Evolutionary conservation across 768 basidiomycete genomes (phyloP).

Genomic region (Chalciporus piperatus): DNA sequence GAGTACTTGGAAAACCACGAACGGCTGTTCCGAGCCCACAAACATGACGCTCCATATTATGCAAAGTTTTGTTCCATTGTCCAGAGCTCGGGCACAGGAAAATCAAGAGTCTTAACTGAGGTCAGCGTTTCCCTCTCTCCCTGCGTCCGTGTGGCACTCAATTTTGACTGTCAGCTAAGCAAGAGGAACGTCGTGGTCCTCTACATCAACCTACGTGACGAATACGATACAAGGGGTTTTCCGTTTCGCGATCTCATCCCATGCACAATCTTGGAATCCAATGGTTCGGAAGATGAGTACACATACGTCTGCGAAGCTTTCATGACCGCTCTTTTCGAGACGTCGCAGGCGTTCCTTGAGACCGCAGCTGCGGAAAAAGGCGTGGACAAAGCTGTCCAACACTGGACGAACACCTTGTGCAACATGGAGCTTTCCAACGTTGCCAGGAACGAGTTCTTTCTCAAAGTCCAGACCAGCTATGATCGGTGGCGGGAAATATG

Average conservation of each 20-base stretch:
- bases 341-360: not conserved
- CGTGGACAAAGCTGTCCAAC: too few relatives aligned
- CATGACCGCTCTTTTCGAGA: slow-evolving; percentile 14
- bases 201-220: slow-evolving; percentile 14
- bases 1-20: slow-evolving; percentile 17
- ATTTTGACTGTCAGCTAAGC: not conserved
- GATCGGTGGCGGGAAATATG: too few relatives aligned
- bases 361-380: too few relatives aligned
- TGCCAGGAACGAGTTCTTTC: too few relatives aligned
- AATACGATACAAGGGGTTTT: not conserved
- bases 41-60: too few relatives aligned
- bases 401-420: too few relatives aligned
- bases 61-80: too few relatives aligned
- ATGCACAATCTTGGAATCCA: slow-evolving; percentile 9
- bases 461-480: too few relatives aligned
- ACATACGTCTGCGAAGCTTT: slow-evolving; percentile 6
- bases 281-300: not conserved
- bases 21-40: not conserved
- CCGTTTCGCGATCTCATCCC: slow-evolving; percentile 15
- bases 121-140: too few relatives aligned
- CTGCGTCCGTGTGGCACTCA: not conserved
- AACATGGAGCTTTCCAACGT: too few relatives aligned
- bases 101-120: too few relatives aligned
- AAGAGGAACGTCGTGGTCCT: slow-evolving; percentile 15
- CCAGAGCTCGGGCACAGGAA: not conserved